These are phyloP conservation scores for Medicago truncatula DNA, from an alignment of 306 rosid genomes.

Conservation along the genomic window DNA sequence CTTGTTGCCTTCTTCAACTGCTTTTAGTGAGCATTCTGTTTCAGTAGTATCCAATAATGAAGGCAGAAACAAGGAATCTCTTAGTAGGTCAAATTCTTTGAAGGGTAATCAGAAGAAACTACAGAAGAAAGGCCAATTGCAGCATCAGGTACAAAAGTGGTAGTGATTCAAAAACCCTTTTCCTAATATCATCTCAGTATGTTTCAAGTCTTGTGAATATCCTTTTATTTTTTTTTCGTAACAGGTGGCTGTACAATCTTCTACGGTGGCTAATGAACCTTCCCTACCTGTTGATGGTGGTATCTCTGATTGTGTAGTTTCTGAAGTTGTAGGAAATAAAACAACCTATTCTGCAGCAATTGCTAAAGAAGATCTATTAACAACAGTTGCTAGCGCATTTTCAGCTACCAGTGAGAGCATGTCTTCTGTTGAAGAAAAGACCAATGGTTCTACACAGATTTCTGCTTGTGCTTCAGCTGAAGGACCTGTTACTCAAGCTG, in stretches of 20 bases:
- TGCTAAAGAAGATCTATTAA: conserved; percentile 39
- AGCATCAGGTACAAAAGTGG: conserved; percentile 62
- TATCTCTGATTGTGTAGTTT: conserved; percentile 38
- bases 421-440: conserved; percentile 49
- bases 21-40: conserved; percentile 48
- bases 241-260: conserved; percentile 66
- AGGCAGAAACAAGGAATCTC: conserved; percentile 55
- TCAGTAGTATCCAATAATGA: conserved; percentile 51
- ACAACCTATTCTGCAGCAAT: conserved; percentile 38
- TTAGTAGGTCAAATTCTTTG: conserved; percentile 63
- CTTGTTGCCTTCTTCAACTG: conserved; percentile 41
- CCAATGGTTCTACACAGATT: conserved; percentile 33
- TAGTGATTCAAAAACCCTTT: conserved; percentile 13
- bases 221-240: neutral
- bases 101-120: conserved; percentile 69
- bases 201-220: neutral
- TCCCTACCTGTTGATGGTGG: conserved; percentile 46
- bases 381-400: conserved; percentile 39
- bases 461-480: conserved; percentile 47
- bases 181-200: conserved; percentile 4
- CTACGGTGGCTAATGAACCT: conserved; percentile 41
- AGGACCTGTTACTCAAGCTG: conserved; percentile 41
- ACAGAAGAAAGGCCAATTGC: conserved; percentile 58
- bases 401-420: conserved; percentile 39
- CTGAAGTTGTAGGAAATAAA: conserved; percentile 51